phyloP scores from a whole-genome alignment of 352 stramenopile genomes.

The Pythium guiyangense region DNA sequence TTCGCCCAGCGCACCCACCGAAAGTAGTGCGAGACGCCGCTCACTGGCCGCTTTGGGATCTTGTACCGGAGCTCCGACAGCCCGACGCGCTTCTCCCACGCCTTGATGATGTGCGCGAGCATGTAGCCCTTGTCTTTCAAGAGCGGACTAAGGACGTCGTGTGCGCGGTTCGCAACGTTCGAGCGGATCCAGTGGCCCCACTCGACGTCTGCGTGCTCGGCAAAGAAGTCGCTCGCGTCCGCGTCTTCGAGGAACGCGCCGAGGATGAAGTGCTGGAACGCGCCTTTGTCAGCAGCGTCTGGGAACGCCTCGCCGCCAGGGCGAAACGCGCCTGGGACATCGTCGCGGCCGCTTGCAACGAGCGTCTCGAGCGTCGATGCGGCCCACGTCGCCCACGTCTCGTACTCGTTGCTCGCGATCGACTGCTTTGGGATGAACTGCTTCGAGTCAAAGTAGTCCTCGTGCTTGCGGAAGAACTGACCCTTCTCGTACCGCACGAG shows the following conservation, averaged over 20 bases:
- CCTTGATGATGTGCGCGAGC: conserved; percentile 59
- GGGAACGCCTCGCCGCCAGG: conserved; percentile 39
- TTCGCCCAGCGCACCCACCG: conserved; percentile 71
- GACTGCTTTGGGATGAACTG: conserved; percentile 45
- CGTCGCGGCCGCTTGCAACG: conserved; percentile 11
- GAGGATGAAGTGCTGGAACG: conserved; percentile 51
- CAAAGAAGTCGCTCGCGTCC: conserved; percentile 41
- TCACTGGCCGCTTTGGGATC: conserved; percentile 48
- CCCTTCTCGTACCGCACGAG: conserved; percentile 64
- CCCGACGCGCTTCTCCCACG: conserved; percentile 47
- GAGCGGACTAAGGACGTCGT: conserved; percentile 45
- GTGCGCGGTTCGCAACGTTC: conserved; percentile 33
- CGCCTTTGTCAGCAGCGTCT: conserved; percentile 29
- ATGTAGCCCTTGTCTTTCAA: conserved; percentile 53
- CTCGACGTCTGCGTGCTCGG: conserved; percentile 40
- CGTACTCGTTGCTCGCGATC: conserved; percentile 34
- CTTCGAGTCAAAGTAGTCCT: conserved; percentile 76
- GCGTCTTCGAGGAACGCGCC: conserved; percentile 50
- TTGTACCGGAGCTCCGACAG: conserved; percentile 39
- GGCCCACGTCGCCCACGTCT: conserved; percentile 46
- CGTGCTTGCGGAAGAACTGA: conserved; percentile 74
- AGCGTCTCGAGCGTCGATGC: conserved; percentile 27
- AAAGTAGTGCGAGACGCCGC: conserved; percentile 59
- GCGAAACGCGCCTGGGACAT: conserved; percentile 31
- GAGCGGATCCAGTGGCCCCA: conserved; percentile 46